Conservation (phyloP, 192 early-diverging fungal genomes). For the Linnemannia exigua region DNA sequence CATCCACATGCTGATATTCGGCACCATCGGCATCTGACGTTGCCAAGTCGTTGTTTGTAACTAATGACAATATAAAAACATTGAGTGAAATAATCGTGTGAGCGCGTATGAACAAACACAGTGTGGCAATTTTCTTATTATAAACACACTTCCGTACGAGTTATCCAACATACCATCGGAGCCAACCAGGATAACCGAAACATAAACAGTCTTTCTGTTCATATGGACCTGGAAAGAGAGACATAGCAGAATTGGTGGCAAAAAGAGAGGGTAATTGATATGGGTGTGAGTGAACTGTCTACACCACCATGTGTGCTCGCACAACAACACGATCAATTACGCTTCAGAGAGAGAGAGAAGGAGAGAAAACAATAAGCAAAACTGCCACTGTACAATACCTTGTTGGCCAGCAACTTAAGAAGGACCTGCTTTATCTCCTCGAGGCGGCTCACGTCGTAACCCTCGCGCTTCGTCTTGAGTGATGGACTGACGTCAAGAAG, state of each 20-base stretch:
- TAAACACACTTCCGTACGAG: too few relatives aligned
- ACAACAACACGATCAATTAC: not conserved
- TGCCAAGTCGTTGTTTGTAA: slow-evolving; percentile 67
- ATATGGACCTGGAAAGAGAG: slow-evolving; percentile 65
- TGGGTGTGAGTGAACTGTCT: not conserved
- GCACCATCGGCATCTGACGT: slow-evolving; percentile 46
- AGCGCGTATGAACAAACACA: too few relatives aligned
- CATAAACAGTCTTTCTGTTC: slow-evolving; percentile 75
- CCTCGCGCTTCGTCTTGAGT: slow-evolving; percentile 36
- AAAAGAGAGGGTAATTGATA: not conserved
- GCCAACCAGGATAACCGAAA: slow-evolving; percentile 70
- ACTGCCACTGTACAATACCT: slow-evolving; percentile 36
- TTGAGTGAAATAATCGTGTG: not conserved
- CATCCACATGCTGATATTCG: slow-evolving; percentile 49
- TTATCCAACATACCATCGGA: slow-evolving; percentile 62
- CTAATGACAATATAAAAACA: slow-evolving; percentile 34
- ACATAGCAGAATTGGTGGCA: slow-evolving; percentile 27
- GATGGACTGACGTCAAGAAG: slow-evolving; percentile 56
- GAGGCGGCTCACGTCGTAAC: slow-evolving; percentile 17
- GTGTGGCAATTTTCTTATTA: not conserved
- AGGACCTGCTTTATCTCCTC: slow-evolving; percentile 50
- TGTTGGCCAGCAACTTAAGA: slow-evolving; percentile 54
- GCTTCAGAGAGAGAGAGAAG: not conserved
- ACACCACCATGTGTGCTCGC: not conserved
- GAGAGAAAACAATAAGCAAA: too few relatives aligned